These are phyloP conservation scores for Penicillium sp. DNA, from an alignment of 2,329 filamentous ascomycete genomes.

Conservation along the genomic window DNA sequence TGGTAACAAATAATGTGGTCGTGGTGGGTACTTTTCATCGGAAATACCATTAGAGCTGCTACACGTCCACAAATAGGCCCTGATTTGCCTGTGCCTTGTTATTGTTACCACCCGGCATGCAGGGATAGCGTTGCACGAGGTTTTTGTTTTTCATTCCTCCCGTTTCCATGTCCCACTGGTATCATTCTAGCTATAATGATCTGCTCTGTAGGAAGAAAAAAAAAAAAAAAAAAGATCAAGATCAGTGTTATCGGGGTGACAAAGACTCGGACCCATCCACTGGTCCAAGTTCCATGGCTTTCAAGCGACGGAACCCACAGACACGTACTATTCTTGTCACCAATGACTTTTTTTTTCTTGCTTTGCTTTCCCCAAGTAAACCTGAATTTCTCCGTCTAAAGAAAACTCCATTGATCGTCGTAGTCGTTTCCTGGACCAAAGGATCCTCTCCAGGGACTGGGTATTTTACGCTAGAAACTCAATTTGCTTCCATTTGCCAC, in stretches of 20 bases:
- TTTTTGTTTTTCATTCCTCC: slow-evolving; percentile 24
- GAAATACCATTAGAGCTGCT: slow-evolving; percentile 8
- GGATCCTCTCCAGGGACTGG: background rate
- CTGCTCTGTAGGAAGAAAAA: background rate
- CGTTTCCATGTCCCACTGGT: slow-evolving; percentile 17
- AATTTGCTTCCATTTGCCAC: slow-evolving; percentile 8
- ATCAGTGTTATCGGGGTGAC: background rate
- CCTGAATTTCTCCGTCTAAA: background rate
- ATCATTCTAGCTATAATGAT: background rate
- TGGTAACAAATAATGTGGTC: slow-evolving; percentile 21
- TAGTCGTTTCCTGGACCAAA: background rate
- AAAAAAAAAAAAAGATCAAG: background rate
- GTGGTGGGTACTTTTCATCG: slow-evolving; percentile 7
- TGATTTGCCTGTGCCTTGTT: slow-evolving; percentile 23
- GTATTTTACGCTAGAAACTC: slow-evolving; percentile 9
- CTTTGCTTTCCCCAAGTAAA: background rate
- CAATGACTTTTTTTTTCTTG: background rate
- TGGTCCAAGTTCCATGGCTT: slow-evolving; percentile 14
- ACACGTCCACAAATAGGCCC: background rate
- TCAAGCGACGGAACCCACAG: slow-evolving; percentile 12
- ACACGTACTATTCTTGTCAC: background rate
- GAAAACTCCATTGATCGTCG: slow-evolving; percentile 5
- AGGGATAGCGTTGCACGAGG: slow-evolving; percentile 27
- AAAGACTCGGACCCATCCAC: background rate
- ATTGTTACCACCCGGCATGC: slow-evolving; percentile 28